Conservation (phyloP, 768 basidiomycete genomes). For the Trametes elegans region DNA sequence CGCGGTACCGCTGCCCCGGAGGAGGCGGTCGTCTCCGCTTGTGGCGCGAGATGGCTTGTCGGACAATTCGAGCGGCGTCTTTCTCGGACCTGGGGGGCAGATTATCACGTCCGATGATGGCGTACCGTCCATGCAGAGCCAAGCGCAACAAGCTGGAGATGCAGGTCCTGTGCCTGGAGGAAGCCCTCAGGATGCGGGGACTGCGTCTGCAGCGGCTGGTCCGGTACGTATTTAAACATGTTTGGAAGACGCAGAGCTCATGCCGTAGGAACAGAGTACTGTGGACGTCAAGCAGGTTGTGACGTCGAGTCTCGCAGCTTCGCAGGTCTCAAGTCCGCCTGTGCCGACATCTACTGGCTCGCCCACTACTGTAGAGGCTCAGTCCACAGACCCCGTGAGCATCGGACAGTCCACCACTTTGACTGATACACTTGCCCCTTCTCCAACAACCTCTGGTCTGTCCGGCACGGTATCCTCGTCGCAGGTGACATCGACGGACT, state of each 20-base stretch:
- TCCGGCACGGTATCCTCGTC: neutral
- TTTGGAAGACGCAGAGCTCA: too few relatives aligned
- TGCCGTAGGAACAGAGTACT: too few relatives aligned
- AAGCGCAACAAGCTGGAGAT: neutral
- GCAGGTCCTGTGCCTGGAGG: neutral
- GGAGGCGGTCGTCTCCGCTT: neutral
- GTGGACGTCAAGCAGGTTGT: too few relatives aligned
- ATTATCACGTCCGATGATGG: neutral
- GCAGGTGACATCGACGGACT: neutral
- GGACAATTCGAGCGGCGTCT: conserved; percentile 1
- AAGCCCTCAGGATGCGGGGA: neutral
- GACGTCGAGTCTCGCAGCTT: too few relatives aligned
- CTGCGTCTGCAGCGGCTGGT: neutral
- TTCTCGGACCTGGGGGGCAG: neutral
- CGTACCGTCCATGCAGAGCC: neutral
- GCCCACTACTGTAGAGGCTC: neutral
- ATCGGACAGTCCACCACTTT: neutral
- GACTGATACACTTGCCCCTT: neutral
- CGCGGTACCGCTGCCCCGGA: neutral
- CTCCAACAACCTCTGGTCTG: neutral
- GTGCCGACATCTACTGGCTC: too few relatives aligned
- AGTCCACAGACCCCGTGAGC: neutral
- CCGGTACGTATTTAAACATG: neutral
- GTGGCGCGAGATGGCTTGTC: neutral
- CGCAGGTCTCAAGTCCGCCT: too few relatives aligned